Evolutionary conservation across 176 grass and related monocot genomes (phyloP).

Genomic region (Carex myosuroides): DNA sequence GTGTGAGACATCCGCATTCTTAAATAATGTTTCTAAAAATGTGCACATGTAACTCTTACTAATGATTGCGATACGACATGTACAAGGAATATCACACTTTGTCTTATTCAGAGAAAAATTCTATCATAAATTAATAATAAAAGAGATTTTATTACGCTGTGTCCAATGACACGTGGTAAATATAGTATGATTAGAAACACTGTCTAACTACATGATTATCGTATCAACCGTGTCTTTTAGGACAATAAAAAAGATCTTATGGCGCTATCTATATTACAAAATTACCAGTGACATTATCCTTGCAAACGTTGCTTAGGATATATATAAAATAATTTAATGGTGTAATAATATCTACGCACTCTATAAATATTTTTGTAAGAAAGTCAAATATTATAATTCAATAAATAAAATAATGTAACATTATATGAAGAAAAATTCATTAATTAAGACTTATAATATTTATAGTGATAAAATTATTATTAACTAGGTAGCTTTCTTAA

Average conservation of each 20-base stretch:
- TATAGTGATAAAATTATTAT: neutral
- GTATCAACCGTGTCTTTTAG: neutral
- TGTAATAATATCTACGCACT: neutral
- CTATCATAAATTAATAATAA: neutral
- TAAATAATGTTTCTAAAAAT: neutral
- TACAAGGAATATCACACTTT: neutral
- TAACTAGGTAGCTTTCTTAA: neutral
- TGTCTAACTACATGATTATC: neutral
- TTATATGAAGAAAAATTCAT: neutral
- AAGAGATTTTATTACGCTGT: neutral
- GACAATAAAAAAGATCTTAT: neutral
- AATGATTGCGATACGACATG: neutral
- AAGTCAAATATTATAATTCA: neutral
- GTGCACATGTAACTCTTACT: neutral
- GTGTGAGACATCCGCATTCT: neutral
- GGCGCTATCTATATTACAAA: neutral
- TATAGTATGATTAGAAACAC: neutral
- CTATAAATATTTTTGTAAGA: neutral
- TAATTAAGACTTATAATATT: neutral
- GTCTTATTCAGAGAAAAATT: neutral
- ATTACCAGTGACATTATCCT: neutral
- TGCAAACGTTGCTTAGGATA: neutral
- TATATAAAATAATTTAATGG: neutral
- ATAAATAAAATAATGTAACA: neutral
- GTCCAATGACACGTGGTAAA: neutral